Percentiles rank a stretch among this genome's conserved stretches.
phyloP scores from a whole-genome alignment of 495 filamentous ascomycete species.

The Penicillium cataractarum region DNA sequence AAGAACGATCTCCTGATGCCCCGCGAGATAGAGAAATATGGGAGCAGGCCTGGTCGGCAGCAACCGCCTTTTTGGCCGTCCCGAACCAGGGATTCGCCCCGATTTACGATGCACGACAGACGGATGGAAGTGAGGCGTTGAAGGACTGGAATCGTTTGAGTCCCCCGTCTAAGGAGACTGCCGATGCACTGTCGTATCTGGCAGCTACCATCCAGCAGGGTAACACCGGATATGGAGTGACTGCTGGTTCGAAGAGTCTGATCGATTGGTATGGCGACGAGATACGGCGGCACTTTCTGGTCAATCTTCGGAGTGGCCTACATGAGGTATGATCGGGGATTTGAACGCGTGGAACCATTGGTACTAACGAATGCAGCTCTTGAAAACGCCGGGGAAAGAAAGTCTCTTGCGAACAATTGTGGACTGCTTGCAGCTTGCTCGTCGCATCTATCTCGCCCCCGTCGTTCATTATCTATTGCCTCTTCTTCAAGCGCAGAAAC shows the following conservation, averaged over 20 bases:
- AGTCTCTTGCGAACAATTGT: slow-evolving; percentile 44
- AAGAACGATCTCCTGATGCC: slow-evolving; percentile 7
- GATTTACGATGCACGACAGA: slow-evolving; percentile 26
- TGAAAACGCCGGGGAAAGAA: slow-evolving; percentile 28
- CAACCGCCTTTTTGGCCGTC: slow-evolving; percentile 63
- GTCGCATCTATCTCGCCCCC: slow-evolving; percentile 51
- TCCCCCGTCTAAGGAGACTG: slow-evolving; percentile 37
- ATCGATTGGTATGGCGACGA: slow-evolving; percentile 58
- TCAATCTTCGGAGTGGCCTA: slow-evolving; percentile 44
- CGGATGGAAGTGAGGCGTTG: slow-evolving; percentile 35
- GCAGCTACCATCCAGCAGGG: slow-evolving; percentile 33
- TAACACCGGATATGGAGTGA: slow-evolving; percentile 4
- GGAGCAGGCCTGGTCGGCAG: slow-evolving; percentile 70
- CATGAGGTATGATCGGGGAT: slow-evolving; percentile 33
- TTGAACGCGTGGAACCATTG: neutral
- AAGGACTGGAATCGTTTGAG: slow-evolving; percentile 36
- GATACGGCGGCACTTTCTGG: slow-evolving; percentile 54
- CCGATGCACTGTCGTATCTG: slow-evolving; percentile 46
- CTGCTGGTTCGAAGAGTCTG: slow-evolving; percentile 29
- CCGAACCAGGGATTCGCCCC: slow-evolving; percentile 44
- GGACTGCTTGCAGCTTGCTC: slow-evolving; percentile 45
- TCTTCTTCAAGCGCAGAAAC: slow-evolving; percentile 29
- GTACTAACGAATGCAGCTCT: slow-evolving; percentile 32
- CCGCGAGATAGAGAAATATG: slow-evolving; percentile 60
- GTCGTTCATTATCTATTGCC: slow-evolving; percentile 46